Conservation (phyloP, 495 filamentous ascomycete species). For the Darksidea phi region DNA sequence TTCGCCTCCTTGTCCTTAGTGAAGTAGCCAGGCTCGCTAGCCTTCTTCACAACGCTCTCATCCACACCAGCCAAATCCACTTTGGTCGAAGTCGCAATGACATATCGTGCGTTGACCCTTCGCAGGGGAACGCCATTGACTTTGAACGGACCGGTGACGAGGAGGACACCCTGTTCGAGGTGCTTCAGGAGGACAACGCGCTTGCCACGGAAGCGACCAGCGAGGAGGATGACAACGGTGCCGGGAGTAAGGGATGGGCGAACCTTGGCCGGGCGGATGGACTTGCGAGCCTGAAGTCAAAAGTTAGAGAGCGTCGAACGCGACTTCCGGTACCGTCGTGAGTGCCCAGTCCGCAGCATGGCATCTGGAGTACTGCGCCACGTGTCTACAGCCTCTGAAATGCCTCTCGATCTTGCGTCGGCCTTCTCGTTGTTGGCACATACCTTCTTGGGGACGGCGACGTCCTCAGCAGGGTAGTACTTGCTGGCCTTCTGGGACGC, state of each 20-base stretch:
- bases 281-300: conserved; percentile 79
- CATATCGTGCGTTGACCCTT: conserved; percentile 97
- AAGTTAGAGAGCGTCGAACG: conserved; percentile 21
- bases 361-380: conserved; percentile 5
- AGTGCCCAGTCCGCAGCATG: background rate
- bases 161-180: conserved; percentile 93
- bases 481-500: conserved; percentile 90
- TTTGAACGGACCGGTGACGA: conserved; percentile 99
- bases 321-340: background rate
- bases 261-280: conserved; percentile 76
- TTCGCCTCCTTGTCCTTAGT: conserved; percentile 88
- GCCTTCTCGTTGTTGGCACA: conserved; percentile 33
- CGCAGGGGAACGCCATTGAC: conserved; percentile 98
- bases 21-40: conserved; percentile 85
- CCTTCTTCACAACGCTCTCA: conserved; percentile 77
- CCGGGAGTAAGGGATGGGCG: conserved; percentile 87
- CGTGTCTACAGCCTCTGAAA: background rate
- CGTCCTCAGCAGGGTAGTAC: conserved; percentile 98
- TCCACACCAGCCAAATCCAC: conserved; percentile 85
- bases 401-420: conserved; percentile 5
- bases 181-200: conserved; percentile 97
- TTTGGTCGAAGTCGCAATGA: conserved; percentile 92
- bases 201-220: conserved; percentile 99
- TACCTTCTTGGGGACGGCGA: conserved; percentile 89
- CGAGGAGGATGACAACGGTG: conserved; percentile 94